Evolutionary conservation across 2,329 filamentous ascomycete genomes (phyloP).

Genomic region (Endoconidiophora polonica): DNA sequence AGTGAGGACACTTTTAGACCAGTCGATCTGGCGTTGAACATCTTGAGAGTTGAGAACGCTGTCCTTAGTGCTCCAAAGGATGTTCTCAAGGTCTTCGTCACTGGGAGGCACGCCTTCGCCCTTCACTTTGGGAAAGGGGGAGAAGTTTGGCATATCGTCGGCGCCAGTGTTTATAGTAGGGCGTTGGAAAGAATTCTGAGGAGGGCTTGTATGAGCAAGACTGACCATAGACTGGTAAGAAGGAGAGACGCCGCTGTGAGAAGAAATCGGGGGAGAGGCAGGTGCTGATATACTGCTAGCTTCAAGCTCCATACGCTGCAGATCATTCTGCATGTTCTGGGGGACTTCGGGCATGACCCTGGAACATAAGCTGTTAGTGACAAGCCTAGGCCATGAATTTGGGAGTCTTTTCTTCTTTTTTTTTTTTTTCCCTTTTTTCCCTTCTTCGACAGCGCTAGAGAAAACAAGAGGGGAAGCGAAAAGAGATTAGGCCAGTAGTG

Average conservation of each 20-base stretch:
- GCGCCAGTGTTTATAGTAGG: conserved; percentile 1
- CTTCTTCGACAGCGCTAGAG: neutral
- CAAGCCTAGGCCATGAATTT: conserved; percentile 1
- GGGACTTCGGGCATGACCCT: conserved; percentile 92
- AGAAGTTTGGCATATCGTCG: conserved; percentile 56
- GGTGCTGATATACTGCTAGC: conserved; percentile 32
- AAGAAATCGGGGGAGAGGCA: conserved; percentile 19
- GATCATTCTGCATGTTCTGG: conserved; percentile 88
- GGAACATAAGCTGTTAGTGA: conserved; percentile 14
- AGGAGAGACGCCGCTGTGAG: conserved; percentile 18
- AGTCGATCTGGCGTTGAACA: conserved; percentile 88
- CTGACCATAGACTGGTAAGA: conserved; percentile 25
- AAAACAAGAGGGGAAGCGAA: conserved; percentile 7
- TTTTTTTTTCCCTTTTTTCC: neutral
- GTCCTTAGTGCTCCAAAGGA: conserved; percentile 67
- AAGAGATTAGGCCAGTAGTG: neutral
- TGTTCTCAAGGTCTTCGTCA: conserved; percentile 85
- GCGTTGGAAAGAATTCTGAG: conserved; percentile 8
- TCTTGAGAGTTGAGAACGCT: conserved; percentile 85
- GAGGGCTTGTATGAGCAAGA: conserved; percentile 6
- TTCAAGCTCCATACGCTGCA: conserved; percentile 79
- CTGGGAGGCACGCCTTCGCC: conserved; percentile 83
- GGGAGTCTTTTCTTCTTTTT: neutral
- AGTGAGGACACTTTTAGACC: conserved; percentile 81
- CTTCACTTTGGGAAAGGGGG: conserved; percentile 74